Percentiles rank a stretch among this genome's conserved stretches.
Evolutionary conservation across 2,329 filamentous ascomycete species (phyloP).

Genomic region (Alternaria sp.): DNA sequence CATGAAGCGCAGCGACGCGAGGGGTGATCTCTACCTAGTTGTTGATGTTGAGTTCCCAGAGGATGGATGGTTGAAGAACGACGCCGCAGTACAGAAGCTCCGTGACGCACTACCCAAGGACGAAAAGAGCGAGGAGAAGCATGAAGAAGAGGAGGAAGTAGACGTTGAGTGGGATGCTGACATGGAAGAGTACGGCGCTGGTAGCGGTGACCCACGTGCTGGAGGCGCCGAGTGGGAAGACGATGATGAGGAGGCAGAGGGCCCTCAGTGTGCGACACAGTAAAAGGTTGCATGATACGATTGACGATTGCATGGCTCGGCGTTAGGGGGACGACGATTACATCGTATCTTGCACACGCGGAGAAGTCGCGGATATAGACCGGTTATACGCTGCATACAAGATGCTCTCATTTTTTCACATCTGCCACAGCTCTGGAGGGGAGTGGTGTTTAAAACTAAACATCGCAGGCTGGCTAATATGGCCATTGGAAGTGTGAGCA

Average conservation of each 20-base stretch:
- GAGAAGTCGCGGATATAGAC: conserved; percentile 4
- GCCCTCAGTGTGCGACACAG: conserved; percentile 77
- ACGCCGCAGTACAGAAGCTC: conserved; percentile 75
- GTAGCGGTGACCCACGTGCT: conserved; percentile 72
- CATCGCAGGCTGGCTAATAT: too few relatives aligned
- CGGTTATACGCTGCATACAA: not conserved
- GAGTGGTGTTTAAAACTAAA: not conserved
- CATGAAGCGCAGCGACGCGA: conserved; percentile 80
- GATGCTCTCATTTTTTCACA: not conserved
- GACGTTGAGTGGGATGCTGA: conserved; percentile 84
- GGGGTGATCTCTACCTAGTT: conserved; percentile 86
- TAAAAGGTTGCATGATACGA: conserved; percentile 51
- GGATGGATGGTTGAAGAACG: conserved; percentile 78
- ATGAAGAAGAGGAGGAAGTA: conserved; percentile 82
- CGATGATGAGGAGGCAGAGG: conserved; percentile 67
- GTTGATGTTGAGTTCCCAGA: conserved; percentile 90
- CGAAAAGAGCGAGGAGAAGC: conserved; percentile 66
- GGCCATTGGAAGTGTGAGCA: too few relatives aligned
- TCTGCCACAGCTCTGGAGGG: not conserved
- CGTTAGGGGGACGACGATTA: conserved; percentile 27
- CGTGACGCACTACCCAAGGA: conserved; percentile 76
- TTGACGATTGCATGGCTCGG: conserved; percentile 35
- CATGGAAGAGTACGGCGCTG: conserved; percentile 83
- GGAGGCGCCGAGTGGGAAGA: conserved; percentile 76
- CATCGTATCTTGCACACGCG: conserved; percentile 9